Conservation (phyloP, 1,284 basidiomycete species). For the Gomphus bonarii region DNA sequence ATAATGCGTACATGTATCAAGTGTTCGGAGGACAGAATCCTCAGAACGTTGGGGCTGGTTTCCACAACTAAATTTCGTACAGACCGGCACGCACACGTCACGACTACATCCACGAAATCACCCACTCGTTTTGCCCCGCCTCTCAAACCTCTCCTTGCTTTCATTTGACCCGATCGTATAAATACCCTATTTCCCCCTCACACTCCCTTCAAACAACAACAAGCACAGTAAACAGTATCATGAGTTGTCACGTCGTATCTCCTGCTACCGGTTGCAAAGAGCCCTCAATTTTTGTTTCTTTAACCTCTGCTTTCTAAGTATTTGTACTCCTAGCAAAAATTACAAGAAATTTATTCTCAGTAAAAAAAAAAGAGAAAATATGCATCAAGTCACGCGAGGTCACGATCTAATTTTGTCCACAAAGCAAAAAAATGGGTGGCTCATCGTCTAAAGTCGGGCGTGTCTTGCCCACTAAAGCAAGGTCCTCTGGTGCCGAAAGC, state of each 20-base stretch:
- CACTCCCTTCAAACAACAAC: slow-evolving; percentile 10
- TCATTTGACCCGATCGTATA: not conserved
- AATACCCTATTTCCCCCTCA: slow-evolving; percentile 19
- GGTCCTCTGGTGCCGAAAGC: slow-evolving; percentile 3
- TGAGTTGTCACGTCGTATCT: slow-evolving; percentile 6
- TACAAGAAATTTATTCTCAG: slow-evolving; percentile 28
- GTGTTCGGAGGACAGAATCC: slow-evolving; percentile 59
- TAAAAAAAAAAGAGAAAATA: slow-evolving; percentile 30
- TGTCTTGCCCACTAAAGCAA: slow-evolving; percentile 38
- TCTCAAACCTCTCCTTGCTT: slow-evolving; percentile 8
- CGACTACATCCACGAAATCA: slow-evolving; percentile 28
- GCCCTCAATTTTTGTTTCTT: slow-evolving; percentile 22
- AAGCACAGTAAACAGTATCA: not conserved
- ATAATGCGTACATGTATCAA: slow-evolving; percentile 75
- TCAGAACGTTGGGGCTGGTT: slow-evolving; percentile 57
- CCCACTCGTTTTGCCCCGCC: too few species aligned
- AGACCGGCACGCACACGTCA: slow-evolving; percentile 21
- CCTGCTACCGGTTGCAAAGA: slow-evolving; percentile 4
- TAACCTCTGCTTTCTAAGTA: slow-evolving; percentile 22
- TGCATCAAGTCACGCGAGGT: slow-evolving; percentile 13
- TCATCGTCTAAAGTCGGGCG: slow-evolving; percentile 57
- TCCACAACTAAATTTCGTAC: slow-evolving; percentile 29
- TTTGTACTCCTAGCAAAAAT: slow-evolving; percentile 31
- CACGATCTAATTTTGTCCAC: not conserved
- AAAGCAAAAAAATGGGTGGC: slow-evolving; percentile 45